These are phyloP conservation scores for Pelomyxa schiedti DNA, from an alignment of 78 protist species.

Conservation along the genomic window DNA sequence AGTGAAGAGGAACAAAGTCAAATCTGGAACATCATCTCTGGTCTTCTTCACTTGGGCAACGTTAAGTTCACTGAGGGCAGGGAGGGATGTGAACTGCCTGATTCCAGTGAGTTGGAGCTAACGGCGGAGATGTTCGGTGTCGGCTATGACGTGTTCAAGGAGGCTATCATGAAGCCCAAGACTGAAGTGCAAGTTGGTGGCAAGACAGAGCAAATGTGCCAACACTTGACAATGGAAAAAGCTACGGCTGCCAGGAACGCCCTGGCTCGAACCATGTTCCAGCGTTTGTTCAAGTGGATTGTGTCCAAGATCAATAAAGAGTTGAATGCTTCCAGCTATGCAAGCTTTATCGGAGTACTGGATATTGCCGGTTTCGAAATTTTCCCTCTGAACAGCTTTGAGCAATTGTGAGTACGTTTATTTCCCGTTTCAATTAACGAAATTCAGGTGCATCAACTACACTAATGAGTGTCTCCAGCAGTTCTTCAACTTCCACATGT, in stretches of 20 bases:
- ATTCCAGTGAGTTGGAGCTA: conserved; percentile 14
- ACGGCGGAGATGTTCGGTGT: conserved; percentile 35
- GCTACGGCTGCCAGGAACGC: conserved; percentile 73
- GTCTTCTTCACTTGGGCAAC: conserved; percentile 36
- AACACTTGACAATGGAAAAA: conserved; percentile 24
- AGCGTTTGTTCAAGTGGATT: conserved; percentile 80
- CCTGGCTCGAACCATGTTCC: conserved; percentile 84
- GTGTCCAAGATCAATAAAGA: conserved; percentile 63
- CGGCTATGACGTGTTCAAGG: conserved; percentile 15
- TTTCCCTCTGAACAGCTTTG: neutral
- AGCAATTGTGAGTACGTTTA: conserved; percentile 79
- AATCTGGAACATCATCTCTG: conserved; percentile 1
- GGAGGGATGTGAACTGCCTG: neutral
- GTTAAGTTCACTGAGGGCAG: conserved; percentile 17
- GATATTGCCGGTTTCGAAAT: conserved; percentile 2
- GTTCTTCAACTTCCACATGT: conserved; percentile 32
- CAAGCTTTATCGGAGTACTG: conserved; percentile 6
- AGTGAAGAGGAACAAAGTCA: neutral
- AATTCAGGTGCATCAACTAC: conserved; percentile 66
- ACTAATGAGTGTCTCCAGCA: conserved; percentile 60
- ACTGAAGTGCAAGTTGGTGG: conserved; percentile 71
- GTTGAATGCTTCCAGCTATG: conserved; percentile 3
- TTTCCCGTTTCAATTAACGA: conserved; percentile 77
- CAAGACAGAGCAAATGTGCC: conserved; percentile 52
- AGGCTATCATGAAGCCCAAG: conserved; percentile 48